Evolutionary conservation across 2,329 filamentous ascomycete species (phyloP), one percentile per base, ranked within the genome.

Genomic region (Cylindrodendrum hubeiense): DNA sequence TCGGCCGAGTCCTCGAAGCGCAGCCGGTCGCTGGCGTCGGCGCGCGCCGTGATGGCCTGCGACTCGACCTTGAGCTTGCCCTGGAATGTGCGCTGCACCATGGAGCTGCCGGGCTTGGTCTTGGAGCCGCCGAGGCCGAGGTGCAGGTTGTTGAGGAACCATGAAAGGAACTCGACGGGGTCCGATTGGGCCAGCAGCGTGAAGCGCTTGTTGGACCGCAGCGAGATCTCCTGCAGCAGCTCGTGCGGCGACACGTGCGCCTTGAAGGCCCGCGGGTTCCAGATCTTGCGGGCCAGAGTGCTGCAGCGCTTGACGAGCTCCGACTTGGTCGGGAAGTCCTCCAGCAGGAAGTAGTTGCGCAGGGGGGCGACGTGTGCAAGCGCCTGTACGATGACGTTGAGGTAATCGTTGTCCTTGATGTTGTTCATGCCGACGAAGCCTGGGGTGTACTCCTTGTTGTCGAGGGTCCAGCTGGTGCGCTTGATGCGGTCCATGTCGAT

Each of bases 361-460:
- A 99, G 84, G 4, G 96, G 95, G 21, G 90, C 85, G 26, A 98
- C 94, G 79, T 99, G 96, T 3, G 95, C 91, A 39, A 99, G 86
- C 7, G 95, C 91, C 79, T 99, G 96, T 52, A 97, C 91, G 3
- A 98, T 89, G 26, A 97, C 95, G 77, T 99, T 99, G 76, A 98
- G 87, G 82, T 99, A 99, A 83, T 99, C 96, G 82, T 99, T 99
- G 63, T 96, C 94, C 81, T 99, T 99, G 86, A 99, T 98, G 82
- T 99, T 99, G 86, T 99, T 99, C 93, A 99, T 97, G 71, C 96
- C 96, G 66, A 99, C 94, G 78, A 95, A 99, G 6, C 96, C 95
- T 21, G 96, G 96, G 70, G 91, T 91, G 81, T 99, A 99, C 77
- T 92, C 90, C 79, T 92, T 93, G 68, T 94, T 94, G 53, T 86